Evolutionary conservation across 495 filamentous ascomycete species (phyloP).

Genomic region (Penicillium nucicola): DNA sequence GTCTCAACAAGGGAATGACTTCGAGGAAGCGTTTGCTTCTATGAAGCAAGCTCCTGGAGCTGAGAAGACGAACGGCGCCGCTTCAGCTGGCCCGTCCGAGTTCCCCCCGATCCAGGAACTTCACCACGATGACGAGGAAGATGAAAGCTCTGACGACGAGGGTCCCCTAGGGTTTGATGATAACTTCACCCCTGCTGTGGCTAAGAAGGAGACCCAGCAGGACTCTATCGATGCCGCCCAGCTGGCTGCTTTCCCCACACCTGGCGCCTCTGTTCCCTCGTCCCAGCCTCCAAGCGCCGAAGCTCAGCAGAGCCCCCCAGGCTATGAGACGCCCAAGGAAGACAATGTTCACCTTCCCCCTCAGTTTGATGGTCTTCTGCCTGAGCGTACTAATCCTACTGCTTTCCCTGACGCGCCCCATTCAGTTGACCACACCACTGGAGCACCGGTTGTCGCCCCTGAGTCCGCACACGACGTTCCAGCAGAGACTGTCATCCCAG

Average conservation of each 20-base stretch:
- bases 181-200: slow-evolving; percentile 76
- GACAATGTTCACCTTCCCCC: slow-evolving; percentile 47
- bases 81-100: slow-evolving; percentile 49
- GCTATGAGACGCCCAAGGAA: slow-evolving; percentile 50
- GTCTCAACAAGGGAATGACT: slow-evolving; percentile 55
- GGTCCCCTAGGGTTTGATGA: slow-evolving; percentile 79
- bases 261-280: slow-evolving; percentile 25
- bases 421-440: slow-evolving; percentile 38
- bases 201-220: slow-evolving; percentile 31
- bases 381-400: slow-evolving; percentile 62
- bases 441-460: slow-evolving; percentile 41
- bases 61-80: slow-evolving; percentile 28
- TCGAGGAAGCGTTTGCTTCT: slow-evolving; percentile 46
- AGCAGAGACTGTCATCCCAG: slow-evolving; percentile 9
- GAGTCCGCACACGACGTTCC: slow-evolving; percentile 26
- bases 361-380: slow-evolving; percentile 63
- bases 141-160: slow-evolving; percentile 71
- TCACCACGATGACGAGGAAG: slow-evolving; percentile 69
- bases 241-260: slow-evolving; percentile 38
- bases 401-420: slow-evolving; percentile 46
- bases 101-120: slow-evolving; percentile 93
- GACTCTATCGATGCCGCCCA: slow-evolving; percentile 40
- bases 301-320: slow-evolving; percentile 64
- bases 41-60: slow-evolving; percentile 31
- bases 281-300: slow-evolving; percentile 45